These are phyloP conservation scores for Trichocladium uniseriatum DNA, from an alignment of 495 filamentous ascomycete species.

Conservation along the genomic window DNA sequence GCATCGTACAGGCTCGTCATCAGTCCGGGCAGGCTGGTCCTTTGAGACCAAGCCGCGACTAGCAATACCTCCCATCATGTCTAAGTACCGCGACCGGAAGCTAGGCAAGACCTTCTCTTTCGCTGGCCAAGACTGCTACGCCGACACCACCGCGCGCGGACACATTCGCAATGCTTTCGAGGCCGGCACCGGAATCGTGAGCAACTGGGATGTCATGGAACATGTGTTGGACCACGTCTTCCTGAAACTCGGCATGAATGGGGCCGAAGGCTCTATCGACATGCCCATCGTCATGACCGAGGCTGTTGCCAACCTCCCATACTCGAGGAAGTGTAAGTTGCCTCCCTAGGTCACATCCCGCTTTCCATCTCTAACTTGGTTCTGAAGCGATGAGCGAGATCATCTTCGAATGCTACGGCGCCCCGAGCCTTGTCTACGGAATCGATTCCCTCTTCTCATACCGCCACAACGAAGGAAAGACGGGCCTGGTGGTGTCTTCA, in stretches of 20 bases:
- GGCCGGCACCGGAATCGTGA: conserved; percentile 76
- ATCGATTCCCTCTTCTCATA: conserved; percentile 96
- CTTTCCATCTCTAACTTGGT: conserved; percentile 1
- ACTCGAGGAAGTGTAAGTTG: conserved; percentile 70
- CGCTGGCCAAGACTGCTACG: conserved; percentile 81
- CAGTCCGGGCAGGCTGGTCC: conserved; percentile 88
- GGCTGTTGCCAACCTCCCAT: conserved; percentile 78
- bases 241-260: conserved; percentile 81
- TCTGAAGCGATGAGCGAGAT: conserved; percentile 85
- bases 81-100: conserved; percentile 89
- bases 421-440: conserved; percentile 79
- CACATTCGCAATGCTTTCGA: conserved; percentile 90
- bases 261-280: conserved; percentile 60
- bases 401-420: conserved; percentile 87
- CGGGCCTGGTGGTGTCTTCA: conserved; percentile 81
- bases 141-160: conserved; percentile 83
- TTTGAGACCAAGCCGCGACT: conserved; percentile 75
- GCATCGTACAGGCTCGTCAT: conserved; percentile 59
- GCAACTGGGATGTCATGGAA: conserved; percentile 97
- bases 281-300: conserved; percentile 93
- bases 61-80: conserved; percentile 76
- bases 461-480: conserved; percentile 78
- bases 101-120: conserved; percentile 81
- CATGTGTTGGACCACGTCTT: conserved; percentile 87
- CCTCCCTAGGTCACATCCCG: neutral